A percentile compares a stretch with the other conserved stretches of the same genome.
phyloP scores from a whole-genome alignment of 805 yeast genomes.

The Lipomyces lipofer region DNA sequence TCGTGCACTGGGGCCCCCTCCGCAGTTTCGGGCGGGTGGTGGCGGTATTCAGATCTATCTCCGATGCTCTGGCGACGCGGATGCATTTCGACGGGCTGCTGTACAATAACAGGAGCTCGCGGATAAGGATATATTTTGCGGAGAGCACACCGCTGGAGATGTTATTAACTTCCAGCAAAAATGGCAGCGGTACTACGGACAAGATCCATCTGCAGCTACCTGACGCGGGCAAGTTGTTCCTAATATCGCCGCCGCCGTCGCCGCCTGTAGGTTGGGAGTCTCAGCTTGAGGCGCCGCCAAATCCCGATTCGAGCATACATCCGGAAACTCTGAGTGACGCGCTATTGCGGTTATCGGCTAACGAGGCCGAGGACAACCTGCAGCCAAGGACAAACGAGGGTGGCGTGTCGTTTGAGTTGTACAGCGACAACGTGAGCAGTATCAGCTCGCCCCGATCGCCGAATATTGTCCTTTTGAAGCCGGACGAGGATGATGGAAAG shows the following conservation, averaged over 20 bases:
- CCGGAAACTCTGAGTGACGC: slow-evolving; percentile 23
- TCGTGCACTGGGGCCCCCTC: slow-evolving; percentile 27
- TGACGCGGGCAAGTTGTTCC: slow-evolving; percentile 29
- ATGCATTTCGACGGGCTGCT: slow-evolving; percentile 12
- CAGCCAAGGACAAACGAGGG: background rate
- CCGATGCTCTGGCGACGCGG: slow-evolving; percentile 18
- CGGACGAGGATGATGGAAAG: slow-evolving; percentile 1
- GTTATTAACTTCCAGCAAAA: background rate
- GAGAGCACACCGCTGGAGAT: slow-evolving; percentile 1
- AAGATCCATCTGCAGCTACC: slow-evolving; percentile 28
- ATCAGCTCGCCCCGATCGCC: background rate
- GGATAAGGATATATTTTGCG: slow-evolving; percentile 17
- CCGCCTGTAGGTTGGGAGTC: slow-evolving; percentile 36
- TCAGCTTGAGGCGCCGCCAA: slow-evolving; percentile 33
- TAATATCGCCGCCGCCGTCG: slow-evolving; percentile 36
- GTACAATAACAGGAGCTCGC: background rate
- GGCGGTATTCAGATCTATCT: slow-evolving; percentile 13
- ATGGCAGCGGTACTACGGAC: slow-evolving; percentile 8
- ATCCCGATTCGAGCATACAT: slow-evolving; percentile 20
- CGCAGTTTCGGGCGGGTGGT: slow-evolving; percentile 26
- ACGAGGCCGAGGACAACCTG: background rate
- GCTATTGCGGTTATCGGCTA: slow-evolving; percentile 8
- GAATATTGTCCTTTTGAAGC: slow-evolving; percentile 1
- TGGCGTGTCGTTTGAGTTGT: background rate
- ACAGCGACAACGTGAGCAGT: background rate